phyloP scores from a whole-genome alignment of 495 filamentous ascomycete genomes.

The Trypethelium eluteriae region DNA sequence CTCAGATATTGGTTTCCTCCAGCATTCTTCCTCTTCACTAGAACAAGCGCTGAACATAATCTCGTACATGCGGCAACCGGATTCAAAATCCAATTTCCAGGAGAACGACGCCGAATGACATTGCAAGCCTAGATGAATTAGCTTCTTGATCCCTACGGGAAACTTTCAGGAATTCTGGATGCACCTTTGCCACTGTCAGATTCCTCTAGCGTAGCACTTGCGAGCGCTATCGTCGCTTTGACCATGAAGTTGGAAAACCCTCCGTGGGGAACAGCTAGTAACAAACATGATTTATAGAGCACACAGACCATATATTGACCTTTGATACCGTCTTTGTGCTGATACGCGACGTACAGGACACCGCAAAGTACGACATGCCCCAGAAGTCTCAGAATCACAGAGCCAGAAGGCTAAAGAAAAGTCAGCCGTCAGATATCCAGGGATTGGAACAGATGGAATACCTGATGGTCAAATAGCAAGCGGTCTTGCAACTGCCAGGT shows the following conservation, averaged over 20 bases:
- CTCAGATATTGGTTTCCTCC: conserved; percentile 51
- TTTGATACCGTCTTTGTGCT: conserved; percentile 52
- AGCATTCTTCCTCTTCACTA: conserved; percentile 67
- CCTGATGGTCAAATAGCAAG: conserved; percentile 63
- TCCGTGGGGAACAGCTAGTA: conserved; percentile 62
- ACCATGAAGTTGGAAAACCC: conserved; percentile 58
- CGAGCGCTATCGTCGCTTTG: conserved; percentile 64
- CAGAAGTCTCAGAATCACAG: conserved; percentile 55
- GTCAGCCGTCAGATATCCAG: conserved; percentile 8
- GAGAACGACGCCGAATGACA: conserved; percentile 79
- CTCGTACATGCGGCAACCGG: conserved; percentile 69
- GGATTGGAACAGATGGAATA: conserved; percentile 31
- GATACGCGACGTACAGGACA: conserved; percentile 77
- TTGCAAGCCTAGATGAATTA: conserved; percentile 54
- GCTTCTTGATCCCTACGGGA: not conserved
- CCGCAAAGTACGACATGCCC: conserved; percentile 82
- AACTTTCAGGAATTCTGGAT: conserved; percentile 12
- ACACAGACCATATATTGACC: conserved; percentile 82
- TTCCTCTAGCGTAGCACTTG: conserved; percentile 64
- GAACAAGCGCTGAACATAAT: conserved; percentile 84
- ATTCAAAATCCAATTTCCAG: conserved; percentile 89
- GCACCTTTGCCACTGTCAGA: conserved; percentile 77
- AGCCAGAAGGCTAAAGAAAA: conserved; percentile 24
- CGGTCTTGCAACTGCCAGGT: conserved; percentile 74
- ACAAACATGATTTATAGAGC: conserved; percentile 73